Evolutionary conservation across 2,329 filamentous ascomycete genomes (phyloP), one percentile per base, ranked within the genome.

Genomic region (Uncinocarpus reesii): DNA sequence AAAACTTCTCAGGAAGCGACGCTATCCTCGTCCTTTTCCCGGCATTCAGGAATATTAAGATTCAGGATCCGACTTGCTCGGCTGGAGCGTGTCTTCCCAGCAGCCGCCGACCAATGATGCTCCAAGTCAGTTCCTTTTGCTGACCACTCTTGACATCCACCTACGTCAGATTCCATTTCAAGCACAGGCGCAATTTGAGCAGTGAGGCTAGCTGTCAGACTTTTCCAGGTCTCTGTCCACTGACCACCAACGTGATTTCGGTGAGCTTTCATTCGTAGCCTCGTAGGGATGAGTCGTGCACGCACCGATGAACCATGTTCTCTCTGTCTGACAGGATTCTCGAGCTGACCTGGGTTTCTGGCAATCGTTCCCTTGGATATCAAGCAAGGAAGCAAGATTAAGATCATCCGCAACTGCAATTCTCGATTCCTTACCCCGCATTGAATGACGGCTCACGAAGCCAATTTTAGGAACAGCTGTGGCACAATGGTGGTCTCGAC

Each of bases 231-330:
- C 24, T 43, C 28, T 8, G 41, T 34, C 20, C 18, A 7, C n/a
- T 26, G 42, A 32, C 42, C 23, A 45, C n/a, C 32, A 45, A 37
- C 43, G 43, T 28, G 23, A 46, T 11, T 23, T 16, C 18, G n/a
- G 13, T 15, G 10, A 8, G 21, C 31, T 24, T 5, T 38, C 23
- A 46, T 46, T 46, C 43, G 43, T 46, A 13, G 43, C 43, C 43
- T 38, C 43, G 43, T 46, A 46, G 43, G 43, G 43, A 46, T 37
- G 21, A 46, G 11, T 16, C 32, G n/a, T n/a, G 37, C n/a, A 32
- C 31, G 43, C 34, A 18, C 34, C 43, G 23, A n/a, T 36, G 32
- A 37, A 21, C 34, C 43, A 37, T 46, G 43, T 18, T 46, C 20
- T 21, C 34, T n/a, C n/a, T n/a, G n/a, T n/a, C n/a, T n/a, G n/a